phyloP scores from a whole-genome alignment of 192 early-diverging fungal species.

The Geranomyces michiganensis region DNA sequence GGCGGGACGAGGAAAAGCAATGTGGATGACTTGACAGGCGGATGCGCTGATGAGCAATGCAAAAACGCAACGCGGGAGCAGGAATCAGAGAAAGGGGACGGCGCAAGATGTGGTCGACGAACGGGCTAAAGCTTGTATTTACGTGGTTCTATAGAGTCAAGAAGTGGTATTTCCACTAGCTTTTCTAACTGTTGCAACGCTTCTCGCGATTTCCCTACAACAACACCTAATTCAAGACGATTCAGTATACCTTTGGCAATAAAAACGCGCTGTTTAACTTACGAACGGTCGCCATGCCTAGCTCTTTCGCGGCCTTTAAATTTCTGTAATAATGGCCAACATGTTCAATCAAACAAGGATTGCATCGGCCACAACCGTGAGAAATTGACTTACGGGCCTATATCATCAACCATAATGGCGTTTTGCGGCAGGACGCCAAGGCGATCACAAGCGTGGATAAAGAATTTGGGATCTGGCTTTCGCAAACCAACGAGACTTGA shows the following conservation, averaged over 20 bases:
- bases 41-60: background rate
- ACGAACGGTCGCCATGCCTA: constrained; percentile 76
- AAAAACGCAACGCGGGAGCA: background rate
- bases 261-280: background rate
- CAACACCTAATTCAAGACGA: constrained; percentile 37
- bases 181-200: constrained; percentile 56
- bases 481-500: constrained; percentile 74
- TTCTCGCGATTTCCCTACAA: constrained; percentile 51
- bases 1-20: background rate
- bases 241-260: too few relatives aligned
- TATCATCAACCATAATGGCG: constrained; percentile 84
- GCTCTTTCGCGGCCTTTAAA: constrained; percentile 65
- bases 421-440: constrained; percentile 68
- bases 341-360: background rate
- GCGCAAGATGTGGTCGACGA: background rate
- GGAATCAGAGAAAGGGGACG: background rate
- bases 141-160: constrained; percentile 21
- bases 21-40: background rate
- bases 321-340: constrained; percentile 45
- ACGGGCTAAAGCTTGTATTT: constrained; percentile 29
- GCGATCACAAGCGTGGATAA: constrained; percentile 69
- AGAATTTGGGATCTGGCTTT: constrained; percentile 82
- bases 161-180: constrained; percentile 36
- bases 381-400: constrained; percentile 52
- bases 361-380: constrained; percentile 3